phyloP scores from a whole-genome alignment of 306 rosid species.

The Rubus idaeus region DNA sequence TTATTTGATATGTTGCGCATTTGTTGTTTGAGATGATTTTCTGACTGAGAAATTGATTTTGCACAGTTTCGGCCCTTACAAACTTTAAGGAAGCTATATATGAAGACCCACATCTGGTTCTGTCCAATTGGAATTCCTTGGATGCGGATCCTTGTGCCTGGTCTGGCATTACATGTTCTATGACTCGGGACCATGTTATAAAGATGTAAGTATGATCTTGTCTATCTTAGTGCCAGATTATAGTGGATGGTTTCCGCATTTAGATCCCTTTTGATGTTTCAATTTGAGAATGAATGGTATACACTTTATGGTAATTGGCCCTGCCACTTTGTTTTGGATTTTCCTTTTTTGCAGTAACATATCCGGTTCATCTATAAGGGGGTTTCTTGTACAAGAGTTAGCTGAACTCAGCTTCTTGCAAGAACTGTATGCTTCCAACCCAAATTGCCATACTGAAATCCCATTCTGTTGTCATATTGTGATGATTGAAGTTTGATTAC shows the following conservation, averaged over 20 bases:
- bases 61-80: slow-evolving; percentile 64
- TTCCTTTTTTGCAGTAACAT: slow-evolving; percentile 60
- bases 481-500: slow-evolving; percentile 27
- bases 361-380: slow-evolving; percentile 67
- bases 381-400: slow-evolving; percentile 80
- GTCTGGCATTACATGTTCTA: slow-evolving; percentile 68
- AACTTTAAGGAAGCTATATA: slow-evolving; percentile 67
- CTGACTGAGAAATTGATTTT: slow-evolving; percentile 30
- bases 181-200: slow-evolving; percentile 60
- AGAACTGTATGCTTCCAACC: slow-evolving; percentile 63
- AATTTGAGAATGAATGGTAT: slow-evolving; percentile 14
- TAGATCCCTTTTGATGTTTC: slow-evolving; percentile 21
- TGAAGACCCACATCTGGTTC: slow-evolving; percentile 74
- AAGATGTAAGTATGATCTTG: slow-evolving; percentile 61
- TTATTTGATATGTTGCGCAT: slow-evolving; percentile 5
- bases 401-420: slow-evolving; percentile 70
- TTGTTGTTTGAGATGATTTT: slow-evolving; percentile 15
- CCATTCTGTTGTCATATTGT: slow-evolving; percentile 10
- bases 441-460: neutral
- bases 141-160: slow-evolving; percentile 83
- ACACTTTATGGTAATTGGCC: slow-evolving; percentile 18
- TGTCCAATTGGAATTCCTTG: slow-evolving; percentile 69
- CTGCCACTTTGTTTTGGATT: slow-evolving; percentile 26
- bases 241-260: slow-evolving; percentile 17
- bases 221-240: slow-evolving; percentile 15